A percentile compares a stretch with the other conserved stretches of the same genome.
Evolutionary conservation across 306 rosid species (phyloP).

Genomic region (Albizia julibrissin): DNA sequence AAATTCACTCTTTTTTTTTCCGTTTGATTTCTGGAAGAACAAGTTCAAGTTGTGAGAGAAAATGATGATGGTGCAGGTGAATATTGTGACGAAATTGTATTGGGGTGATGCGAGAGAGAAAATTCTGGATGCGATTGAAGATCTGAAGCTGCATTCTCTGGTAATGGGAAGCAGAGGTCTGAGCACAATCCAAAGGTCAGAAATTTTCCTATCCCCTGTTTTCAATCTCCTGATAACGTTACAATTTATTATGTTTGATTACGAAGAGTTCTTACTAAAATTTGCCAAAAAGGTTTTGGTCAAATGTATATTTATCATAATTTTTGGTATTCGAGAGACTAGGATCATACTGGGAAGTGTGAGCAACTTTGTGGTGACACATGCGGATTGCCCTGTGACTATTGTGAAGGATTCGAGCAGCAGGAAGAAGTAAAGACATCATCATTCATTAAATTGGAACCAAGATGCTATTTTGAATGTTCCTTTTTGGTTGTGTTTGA

Average conservation of each 20-base stretch:
- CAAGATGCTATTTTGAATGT: not conserved
- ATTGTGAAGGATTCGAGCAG: conserved; percentile 54
- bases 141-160: conserved; percentile 60
- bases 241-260: not conserved
- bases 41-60: not conserved
- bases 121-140: conserved; percentile 54
- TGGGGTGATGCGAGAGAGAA: conserved; percentile 85
- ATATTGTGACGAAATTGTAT: conserved; percentile 50
- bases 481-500: not conserved
- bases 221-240: not conserved
- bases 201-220: not conserved
- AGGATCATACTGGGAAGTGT: conserved; percentile 67
- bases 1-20: not conserved
- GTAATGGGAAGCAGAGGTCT: conserved; percentile 80
- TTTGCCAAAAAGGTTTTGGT: not conserved
- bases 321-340: conserved; percentile 10
- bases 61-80: conserved; percentile 30
- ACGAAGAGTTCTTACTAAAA: not conserved
- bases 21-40: not conserved
- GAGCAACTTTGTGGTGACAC: conserved; percentile 53
- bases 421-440: not conserved
- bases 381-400: conserved; percentile 65
- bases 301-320: too few species aligned
- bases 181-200: conserved; percentile 51
- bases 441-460: not conserved